Evolutionary conservation across 441 rosid species (phyloP), one percentile per base, ranked within the genome.

Genomic region (Bruguiera hainesii): DNA sequence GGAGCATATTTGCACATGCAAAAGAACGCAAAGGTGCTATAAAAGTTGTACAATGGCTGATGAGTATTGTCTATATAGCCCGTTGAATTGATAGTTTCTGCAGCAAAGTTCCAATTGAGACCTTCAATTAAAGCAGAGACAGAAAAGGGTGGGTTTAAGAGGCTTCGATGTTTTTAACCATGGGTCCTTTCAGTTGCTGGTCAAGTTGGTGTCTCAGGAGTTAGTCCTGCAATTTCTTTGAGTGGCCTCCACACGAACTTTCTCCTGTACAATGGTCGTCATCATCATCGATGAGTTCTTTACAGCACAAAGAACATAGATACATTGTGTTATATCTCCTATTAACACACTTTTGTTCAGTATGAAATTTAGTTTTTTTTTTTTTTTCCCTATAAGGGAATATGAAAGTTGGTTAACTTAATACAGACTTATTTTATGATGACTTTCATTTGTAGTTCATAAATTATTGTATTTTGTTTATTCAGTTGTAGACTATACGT

Each of bases 241-340:
- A 88, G 87, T 23, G 96, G 97, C 71, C 75, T 88, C 96, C 97
- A 93, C 84, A 82, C 71, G 71, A 93, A 81, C 79, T 90, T 88
- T 75, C 98, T 84, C 96, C 98, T 93, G 73, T 64, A 62, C 51
- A 63, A 9, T 2, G 0, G 1, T 2, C 68, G 57, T 25, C 31
- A 15, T 21, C 35, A 18, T 37, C 66, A 28, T 3, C 18, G 9
- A 42, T 21, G 33, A 46, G 55, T 28, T 4, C 19, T 29, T 5
- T 28, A 37, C 19, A 15, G 25, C 29, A 19, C 37, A 33, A 37
- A 37, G 46, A 37, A 37, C 4, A 37, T 10, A 10, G 15, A 37
- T 37, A 6, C 3, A 30, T 58, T 20, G 30, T 16, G 20, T 31
- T 46, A 19, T 10, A 8, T 33, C 10, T 33, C 37, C 37, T 33